Conservation (phyloP, 306 rosid species). For the Pterocarpus macrocarpus region DNA sequence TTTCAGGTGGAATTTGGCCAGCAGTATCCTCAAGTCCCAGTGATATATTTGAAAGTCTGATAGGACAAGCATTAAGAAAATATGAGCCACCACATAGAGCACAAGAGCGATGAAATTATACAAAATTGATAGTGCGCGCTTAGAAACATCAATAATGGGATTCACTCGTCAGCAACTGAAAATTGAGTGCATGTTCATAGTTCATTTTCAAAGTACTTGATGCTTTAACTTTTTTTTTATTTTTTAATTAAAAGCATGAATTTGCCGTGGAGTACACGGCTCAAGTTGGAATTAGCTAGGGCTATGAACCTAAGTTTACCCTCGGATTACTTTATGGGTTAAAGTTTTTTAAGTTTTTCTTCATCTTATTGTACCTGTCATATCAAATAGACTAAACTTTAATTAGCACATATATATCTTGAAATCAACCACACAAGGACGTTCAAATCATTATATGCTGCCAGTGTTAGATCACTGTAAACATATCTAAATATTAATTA, state of each 20-base stretch:
- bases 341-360: too few species aligned
- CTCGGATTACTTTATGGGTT: too few species aligned
- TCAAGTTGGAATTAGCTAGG: conserved; percentile 18
- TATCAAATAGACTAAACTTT: background rate
- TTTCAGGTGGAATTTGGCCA: conserved; percentile 41
- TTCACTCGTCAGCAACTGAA: conserved; percentile 40
- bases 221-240: background rate
- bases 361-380: too few species aligned
- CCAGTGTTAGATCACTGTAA: background rate
- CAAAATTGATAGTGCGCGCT: background rate
- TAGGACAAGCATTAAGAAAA: conserved; percentile 52
- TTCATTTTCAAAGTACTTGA: conserved; percentile 50
- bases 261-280: conserved; percentile 54
- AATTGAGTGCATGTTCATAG: conserved; percentile 38
- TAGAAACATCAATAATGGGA: conserved; percentile 43
- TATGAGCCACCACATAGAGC: conserved; percentile 44
- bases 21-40: conserved; percentile 21
- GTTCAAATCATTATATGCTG: background rate
- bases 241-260: conserved; percentile 42
- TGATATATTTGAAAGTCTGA: conserved; percentile 39
- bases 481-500: background rate
- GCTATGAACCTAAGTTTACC: background rate
- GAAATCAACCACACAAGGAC: background rate
- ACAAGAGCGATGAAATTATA: conserved; percentile 25
- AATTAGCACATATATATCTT: background rate